Conservation (phyloP, 495 filamentous ascomycete species). For the Neurospora sp. region DNA sequence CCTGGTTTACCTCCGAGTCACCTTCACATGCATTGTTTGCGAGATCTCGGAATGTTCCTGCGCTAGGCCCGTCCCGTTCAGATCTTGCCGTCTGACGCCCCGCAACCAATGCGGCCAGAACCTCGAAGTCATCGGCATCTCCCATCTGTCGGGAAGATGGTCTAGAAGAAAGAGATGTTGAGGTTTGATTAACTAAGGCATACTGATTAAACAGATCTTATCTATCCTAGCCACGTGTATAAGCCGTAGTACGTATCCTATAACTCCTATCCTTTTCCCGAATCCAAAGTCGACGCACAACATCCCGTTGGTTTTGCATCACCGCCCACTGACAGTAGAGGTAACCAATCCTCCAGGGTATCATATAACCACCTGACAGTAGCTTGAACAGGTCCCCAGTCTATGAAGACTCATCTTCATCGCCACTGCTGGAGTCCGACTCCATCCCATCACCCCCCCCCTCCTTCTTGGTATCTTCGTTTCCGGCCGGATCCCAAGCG, state of each 20-base stretch:
- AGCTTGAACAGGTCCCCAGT: not conserved
- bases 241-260: not conserved
- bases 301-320: not conserved
- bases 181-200: not conserved
- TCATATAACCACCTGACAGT: not conserved
- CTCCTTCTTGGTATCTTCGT: not conserved
- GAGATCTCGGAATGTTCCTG: not conserved
- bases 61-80: not conserved
- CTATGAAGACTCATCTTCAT: constrained; percentile 10
- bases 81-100: not conserved
- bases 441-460: constrained; percentile 8
- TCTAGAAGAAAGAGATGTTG: not conserved
- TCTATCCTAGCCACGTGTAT: not conserved
- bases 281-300: not conserved
- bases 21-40: not conserved
- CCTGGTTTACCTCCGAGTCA: not conserved
- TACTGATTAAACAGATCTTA: not conserved
- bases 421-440: constrained; percentile 25
- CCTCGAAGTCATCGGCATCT: not conserved
- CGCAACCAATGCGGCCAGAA: not conserved
- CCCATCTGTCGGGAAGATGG: not conserved
- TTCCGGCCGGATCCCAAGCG: constrained; percentile 18
- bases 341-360: not conserved
- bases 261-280: not conserved
- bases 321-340: not conserved